These are phyloP conservation scores for Nidularia pulvinata DNA, from an alignment of 768 basidiomycete genomes.

Conservation along the genomic window DNA sequence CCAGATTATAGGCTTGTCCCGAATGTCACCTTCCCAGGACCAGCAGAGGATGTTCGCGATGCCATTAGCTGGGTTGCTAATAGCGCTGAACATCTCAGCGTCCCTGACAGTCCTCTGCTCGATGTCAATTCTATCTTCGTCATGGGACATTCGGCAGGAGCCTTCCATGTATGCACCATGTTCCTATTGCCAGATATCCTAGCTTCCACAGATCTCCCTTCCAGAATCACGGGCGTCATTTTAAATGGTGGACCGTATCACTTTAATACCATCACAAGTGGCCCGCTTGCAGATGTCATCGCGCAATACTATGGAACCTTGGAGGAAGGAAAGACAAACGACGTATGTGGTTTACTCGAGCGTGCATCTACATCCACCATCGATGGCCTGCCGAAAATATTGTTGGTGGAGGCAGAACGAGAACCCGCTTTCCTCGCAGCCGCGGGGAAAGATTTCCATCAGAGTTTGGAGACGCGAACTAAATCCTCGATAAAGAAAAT, in stretches of 20 bases:
- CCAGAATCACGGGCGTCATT: slow-evolving; percentile 41
- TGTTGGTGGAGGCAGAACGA: slow-evolving; percentile 49
- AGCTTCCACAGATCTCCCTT: slow-evolving; percentile 19
- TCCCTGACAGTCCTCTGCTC: slow-evolving; percentile 15
- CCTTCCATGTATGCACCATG: slow-evolving; percentile 44
- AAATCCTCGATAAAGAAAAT: slow-evolving; percentile 28
- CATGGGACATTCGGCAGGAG: slow-evolving; percentile 66
- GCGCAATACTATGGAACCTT: slow-evolving; percentile 35
- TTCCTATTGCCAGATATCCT: slow-evolving; percentile 35
- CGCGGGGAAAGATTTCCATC: slow-evolving; percentile 32
- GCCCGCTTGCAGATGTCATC: slow-evolving; percentile 20
- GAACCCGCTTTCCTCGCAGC: slow-evolving; percentile 48
- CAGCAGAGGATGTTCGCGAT: slow-evolving; percentile 58
- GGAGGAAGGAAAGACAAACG: slow-evolving; percentile 30
- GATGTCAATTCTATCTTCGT: slow-evolving; percentile 45
- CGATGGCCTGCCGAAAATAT: slow-evolving; percentile 38
- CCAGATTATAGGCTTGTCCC: slow-evolving; percentile 71
- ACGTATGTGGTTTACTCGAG: slow-evolving; percentile 39
- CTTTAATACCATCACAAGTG: slow-evolving; percentile 19
- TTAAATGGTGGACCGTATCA: slow-evolving; percentile 46
- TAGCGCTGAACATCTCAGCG: slow-evolving; percentile 26
- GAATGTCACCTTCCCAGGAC: slow-evolving; percentile 50
- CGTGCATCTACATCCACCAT: slow-evolving; percentile 29
- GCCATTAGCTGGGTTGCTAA: slow-evolving; percentile 53
- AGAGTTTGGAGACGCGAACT: slow-evolving; percentile 31